These are phyloP conservation scores for Xylaria sp. DNA, from an alignment of 2,329 filamentous ascomycete species.

Conservation along the genomic window DNA sequence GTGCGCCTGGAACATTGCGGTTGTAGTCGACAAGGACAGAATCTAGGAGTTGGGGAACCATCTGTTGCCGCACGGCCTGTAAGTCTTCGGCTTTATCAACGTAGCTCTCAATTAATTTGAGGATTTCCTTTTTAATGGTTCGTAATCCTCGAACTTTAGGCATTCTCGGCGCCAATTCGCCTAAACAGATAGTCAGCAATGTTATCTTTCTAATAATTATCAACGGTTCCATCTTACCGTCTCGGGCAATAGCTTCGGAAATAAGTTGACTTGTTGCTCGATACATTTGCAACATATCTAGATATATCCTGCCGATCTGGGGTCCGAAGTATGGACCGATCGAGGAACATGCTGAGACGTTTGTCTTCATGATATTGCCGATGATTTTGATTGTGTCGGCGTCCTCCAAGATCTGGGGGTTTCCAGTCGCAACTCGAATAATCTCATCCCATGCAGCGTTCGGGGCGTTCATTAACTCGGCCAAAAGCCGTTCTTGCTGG, in stretches of 20 bases:
- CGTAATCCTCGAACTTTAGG: constrained; percentile 93
- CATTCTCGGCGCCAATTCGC: constrained; percentile 95
- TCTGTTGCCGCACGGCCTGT: constrained; percentile 90
- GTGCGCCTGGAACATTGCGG: constrained; percentile 93
- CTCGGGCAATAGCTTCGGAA: constrained; percentile 86
- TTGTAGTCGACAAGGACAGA: constrained; percentile 96
- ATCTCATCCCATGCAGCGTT: constrained; percentile 97
- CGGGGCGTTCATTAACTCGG: constrained; percentile 91
- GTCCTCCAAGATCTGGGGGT: constrained; percentile 89
- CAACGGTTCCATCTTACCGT: constrained; percentile 67
- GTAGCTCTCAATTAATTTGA: constrained; percentile 98
- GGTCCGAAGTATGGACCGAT: constrained; percentile 98
- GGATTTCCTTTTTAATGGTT: constrained; percentile 99
- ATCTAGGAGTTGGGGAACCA: constrained; percentile 95
- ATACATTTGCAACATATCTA: constrained; percentile 99
- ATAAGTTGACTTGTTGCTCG: constrained; percentile 96
- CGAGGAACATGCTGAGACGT: constrained; percentile 96
- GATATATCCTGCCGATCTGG: constrained; percentile 96
- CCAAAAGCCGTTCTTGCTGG: constrained; percentile 89
- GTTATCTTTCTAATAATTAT: constrained; percentile 9
- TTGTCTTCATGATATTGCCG: constrained; percentile 99
- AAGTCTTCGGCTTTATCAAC: constrained; percentile 98
- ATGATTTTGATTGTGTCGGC: constrained; percentile 97
- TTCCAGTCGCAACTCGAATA: constrained; percentile 85
- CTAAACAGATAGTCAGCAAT: constrained; percentile 59